Conservation (phyloP, 1,284 basidiomycete species). For the Fomitiporia mediterranea region DNA sequence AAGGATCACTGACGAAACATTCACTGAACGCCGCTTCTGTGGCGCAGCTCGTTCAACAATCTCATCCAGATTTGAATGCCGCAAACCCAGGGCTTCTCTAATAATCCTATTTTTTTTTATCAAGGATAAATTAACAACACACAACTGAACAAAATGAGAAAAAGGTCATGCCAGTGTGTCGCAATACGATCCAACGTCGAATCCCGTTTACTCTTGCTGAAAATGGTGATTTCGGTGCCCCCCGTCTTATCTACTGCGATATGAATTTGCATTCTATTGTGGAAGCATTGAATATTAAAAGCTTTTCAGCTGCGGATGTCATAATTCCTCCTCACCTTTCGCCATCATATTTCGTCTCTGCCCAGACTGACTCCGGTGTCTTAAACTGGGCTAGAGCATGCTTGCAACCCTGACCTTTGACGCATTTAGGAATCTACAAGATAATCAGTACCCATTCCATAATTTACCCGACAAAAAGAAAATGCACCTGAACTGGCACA, state of each 20-base stretch:
- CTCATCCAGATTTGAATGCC: slow-evolving; percentile 9
- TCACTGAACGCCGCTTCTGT: slow-evolving; percentile 32
- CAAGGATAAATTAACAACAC: slow-evolving; percentile 5
- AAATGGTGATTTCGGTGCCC: slow-evolving; percentile 59
- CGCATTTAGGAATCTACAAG: slow-evolving; percentile 72
- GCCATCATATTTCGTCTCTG: slow-evolving; percentile 89
- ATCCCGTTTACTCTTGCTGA: slow-evolving; percentile 80
- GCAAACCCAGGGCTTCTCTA: slow-evolving; percentile 53
- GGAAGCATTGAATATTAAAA: background rate
- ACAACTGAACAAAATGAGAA: too few relatives aligned
- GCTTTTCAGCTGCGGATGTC: background rate
- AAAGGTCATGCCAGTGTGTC: slow-evolving; percentile 53
- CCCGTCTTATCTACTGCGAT: slow-evolving; percentile 44
- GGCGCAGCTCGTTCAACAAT: background rate
- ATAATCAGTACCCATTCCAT: too few relatives aligned
- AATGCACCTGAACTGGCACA: slow-evolving; percentile 3
- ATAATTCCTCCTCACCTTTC: slow-evolving; percentile 56
- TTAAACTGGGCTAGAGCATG: slow-evolving; percentile 52
- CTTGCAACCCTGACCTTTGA: slow-evolving; percentile 57
- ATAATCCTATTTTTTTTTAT: slow-evolving; percentile 45
- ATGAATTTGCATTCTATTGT: slow-evolving; percentile 63
- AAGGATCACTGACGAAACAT: slow-evolving; percentile 47
- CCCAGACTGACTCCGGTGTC: slow-evolving; percentile 51
- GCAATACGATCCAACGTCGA: slow-evolving; percentile 70
- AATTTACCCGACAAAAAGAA: too few relatives aligned